These are phyloP conservation scores for Daedaleopsis nitida DNA, from an alignment of 768 basidiomycete genomes.

Conservation along the genomic window DNA sequence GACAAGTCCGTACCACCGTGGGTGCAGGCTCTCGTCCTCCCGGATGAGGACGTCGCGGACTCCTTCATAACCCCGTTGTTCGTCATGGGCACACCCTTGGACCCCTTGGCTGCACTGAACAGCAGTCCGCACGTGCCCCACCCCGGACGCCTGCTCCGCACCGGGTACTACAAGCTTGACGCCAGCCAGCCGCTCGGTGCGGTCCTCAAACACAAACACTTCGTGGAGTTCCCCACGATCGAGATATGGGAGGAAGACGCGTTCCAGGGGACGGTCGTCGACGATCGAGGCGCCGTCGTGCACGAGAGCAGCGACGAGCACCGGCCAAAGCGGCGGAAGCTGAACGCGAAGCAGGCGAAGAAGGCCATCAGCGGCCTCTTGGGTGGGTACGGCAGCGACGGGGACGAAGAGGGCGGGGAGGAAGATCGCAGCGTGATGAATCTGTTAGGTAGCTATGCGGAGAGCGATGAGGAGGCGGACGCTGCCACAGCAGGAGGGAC, in stretches of 20 bases:
- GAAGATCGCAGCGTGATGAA: conserved; percentile 39
- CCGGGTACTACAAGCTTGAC: conserved; percentile 61
- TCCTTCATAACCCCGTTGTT: conserved; percentile 59
- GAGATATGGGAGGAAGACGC: conserved; percentile 67
- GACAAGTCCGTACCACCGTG: conserved; percentile 50
- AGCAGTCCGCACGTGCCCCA: conserved; percentile 11
- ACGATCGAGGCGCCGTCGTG: conserved; percentile 50
- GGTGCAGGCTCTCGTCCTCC: conserved; percentile 53
- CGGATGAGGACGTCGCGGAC: conserved; percentile 57
- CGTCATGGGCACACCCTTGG: conserved; percentile 53
- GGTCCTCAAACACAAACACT: conserved; percentile 60
- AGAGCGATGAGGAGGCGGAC: conserved; percentile 42
- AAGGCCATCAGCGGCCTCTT: conserved; percentile 59
- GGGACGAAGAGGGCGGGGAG: conserved; percentile 39
- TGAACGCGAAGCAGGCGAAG: conserved; percentile 53
- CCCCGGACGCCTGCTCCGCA: conserved; percentile 26
- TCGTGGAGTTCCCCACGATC: conserved; percentile 84
- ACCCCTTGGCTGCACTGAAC: conserved; percentile 32
- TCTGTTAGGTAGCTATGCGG: conserved; percentile 48
- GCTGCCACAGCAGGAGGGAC: background rate
- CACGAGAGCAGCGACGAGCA: conserved; percentile 34
- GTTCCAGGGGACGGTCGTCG: conserved; percentile 63
- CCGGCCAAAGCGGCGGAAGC: conserved; percentile 56
- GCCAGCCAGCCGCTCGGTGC: conserved; percentile 45
- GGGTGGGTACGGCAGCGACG: conserved; percentile 61